Percentiles rank a stretch among this genome's conserved stretches.
These are phyloP conservation scores for Saccharomyces cerevisiae DNA, from an alignment of 805 yeast genomes.

Conservation along the genomic window DNA sequence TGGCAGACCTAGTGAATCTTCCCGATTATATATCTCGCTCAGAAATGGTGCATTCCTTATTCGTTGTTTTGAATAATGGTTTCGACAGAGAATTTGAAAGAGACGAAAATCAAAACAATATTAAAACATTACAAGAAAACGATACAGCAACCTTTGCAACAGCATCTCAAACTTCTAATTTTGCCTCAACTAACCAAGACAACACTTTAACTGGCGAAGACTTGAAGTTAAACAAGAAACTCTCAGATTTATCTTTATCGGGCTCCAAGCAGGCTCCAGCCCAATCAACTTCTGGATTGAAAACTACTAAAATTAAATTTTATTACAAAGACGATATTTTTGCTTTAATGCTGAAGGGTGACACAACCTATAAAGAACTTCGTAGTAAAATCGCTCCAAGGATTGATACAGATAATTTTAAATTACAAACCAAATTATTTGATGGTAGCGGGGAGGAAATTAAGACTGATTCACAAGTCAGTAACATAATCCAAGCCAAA, in stretches of 20 bases:
- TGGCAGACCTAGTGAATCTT: slow-evolving; percentile 52
- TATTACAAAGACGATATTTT: slow-evolving; percentile 76
- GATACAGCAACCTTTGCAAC: slow-evolving; percentile 10
- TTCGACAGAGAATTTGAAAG: slow-evolving; percentile 25
- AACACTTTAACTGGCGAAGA: slow-evolving; percentile 29
- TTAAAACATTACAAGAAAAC: slow-evolving; percentile 4
- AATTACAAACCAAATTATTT: slow-evolving; percentile 28
- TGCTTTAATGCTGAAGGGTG: slow-evolving; percentile 51
- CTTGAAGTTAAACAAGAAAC: slow-evolving; percentile 20
- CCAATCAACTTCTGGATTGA: slow-evolving; percentile 20
- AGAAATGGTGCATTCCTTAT: slow-evolving; percentile 59
- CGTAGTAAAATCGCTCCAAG: slow-evolving; percentile 45
- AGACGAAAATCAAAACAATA: slow-evolving; percentile 2
- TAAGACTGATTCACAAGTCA: slow-evolving; percentile 28
- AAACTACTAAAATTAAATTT: slow-evolving; percentile 53
- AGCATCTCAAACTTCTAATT: not conserved
- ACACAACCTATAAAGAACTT: slow-evolving; percentile 41
- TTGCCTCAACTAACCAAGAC: slow-evolving; percentile 21
- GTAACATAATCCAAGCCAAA: slow-evolving; percentile 29
- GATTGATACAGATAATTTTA: slow-evolving; percentile 34
- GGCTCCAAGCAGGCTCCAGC: slow-evolving; percentile 19
- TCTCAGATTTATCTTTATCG: slow-evolving; percentile 21
- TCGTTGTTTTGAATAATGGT: slow-evolving; percentile 41
- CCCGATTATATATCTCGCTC: slow-evolving; percentile 72
- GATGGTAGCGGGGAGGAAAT: slow-evolving; percentile 31